Conservation (phyloP, 140 eudicot genomes). For the Ambrosia hybrid region DNA sequence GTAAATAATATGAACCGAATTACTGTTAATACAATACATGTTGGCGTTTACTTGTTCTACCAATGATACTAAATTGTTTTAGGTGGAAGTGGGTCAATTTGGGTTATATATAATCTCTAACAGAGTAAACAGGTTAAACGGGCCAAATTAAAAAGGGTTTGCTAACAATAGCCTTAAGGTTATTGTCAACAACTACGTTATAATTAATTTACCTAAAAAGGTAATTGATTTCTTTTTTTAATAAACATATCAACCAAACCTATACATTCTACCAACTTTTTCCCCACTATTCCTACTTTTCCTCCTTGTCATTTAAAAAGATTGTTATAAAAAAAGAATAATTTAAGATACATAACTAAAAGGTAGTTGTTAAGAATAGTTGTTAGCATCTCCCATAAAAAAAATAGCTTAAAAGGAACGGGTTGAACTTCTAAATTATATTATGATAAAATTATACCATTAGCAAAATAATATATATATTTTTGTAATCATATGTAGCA, state of each 20-base stretch:
- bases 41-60: not conserved
- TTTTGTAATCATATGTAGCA: not conserved
- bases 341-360: not conserved
- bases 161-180: not conserved
- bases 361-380: not conserved
- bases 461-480: not conserved
- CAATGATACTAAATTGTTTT: not conserved
- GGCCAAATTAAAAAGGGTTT: not conserved
- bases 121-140: not conserved
- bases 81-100: not conserved
- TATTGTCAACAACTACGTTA: not conserved
- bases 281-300: not conserved
- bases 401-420: not conserved
- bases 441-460: not conserved
- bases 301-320: not conserved
- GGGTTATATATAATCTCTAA: not conserved
- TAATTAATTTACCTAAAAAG: not conserved
- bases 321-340: not conserved
- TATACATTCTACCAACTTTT: not conserved
- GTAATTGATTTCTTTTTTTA: not conserved
- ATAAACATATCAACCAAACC: not conserved
- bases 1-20: not conserved
- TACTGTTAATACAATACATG: not conserved
- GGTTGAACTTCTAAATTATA: not conserved
- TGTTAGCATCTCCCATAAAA: not conserved